phyloP scores from a whole-genome alignment of 1,139 yeast genomes.

The Geotrichum fermentans region DNA sequence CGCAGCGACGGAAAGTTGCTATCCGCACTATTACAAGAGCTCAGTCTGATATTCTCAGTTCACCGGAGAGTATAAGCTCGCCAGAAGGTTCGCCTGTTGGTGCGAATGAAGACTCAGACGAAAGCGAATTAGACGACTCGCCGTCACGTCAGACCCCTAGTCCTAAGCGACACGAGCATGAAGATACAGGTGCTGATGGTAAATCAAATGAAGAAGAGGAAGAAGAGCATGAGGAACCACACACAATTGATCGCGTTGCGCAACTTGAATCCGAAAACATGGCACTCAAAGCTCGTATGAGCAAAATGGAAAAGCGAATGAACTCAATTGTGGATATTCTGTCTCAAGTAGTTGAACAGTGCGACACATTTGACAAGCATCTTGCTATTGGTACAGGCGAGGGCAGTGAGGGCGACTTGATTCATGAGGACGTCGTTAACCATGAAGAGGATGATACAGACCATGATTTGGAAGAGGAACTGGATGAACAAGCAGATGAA shows the following conservation, averaged over 20 bases:
- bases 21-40: not conserved
- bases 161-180: too few relatives aligned
- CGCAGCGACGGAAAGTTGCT: not conserved
- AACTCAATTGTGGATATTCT: slow-evolving; percentile 4
- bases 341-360: slow-evolving; percentile 7
- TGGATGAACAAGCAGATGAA: slow-evolving; percentile 5
- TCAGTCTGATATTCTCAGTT: not conserved
- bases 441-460: slow-evolving; percentile 1
- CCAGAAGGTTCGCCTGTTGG: not conserved
- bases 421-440: not conserved
- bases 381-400: not conserved
- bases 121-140: not conserved
- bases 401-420: not conserved
- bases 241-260: not conserved
- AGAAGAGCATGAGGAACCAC: not conserved
- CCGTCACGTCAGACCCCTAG: not conserved
- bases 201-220: not conserved
- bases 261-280: slow-evolving; percentile 1
- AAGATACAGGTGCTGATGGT: not conserved
- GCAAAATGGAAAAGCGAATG: slow-evolving; percentile 6
- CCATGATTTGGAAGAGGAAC: slow-evolving; percentile 5
- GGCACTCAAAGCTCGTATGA: not conserved
- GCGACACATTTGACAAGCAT: slow-evolving; percentile 4
- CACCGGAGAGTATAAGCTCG: not conserved
- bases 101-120: not conserved